Evolutionary conservation across 1,139 yeast genomes (phyloP).

Genomic region (Blastobotrys illinoisensis): DNA sequence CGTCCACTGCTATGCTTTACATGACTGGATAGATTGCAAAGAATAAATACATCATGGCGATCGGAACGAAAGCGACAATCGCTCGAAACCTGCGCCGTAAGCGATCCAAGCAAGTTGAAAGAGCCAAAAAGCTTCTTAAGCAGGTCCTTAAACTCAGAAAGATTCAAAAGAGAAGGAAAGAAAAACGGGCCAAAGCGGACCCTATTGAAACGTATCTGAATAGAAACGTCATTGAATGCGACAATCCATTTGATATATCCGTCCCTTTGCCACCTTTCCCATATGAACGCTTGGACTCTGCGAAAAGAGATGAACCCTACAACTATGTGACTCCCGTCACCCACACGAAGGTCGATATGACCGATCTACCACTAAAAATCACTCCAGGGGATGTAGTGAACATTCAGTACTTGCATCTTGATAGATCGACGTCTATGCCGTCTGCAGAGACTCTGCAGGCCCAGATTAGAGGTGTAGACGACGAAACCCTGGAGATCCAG

Average conservation of each 20-base stretch:
- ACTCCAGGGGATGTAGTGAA: neutral
- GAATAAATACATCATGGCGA: neutral
- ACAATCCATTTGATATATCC: slow-evolving; percentile 7
- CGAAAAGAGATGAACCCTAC: neutral
- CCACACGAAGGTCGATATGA: neutral
- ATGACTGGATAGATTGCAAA: no score
- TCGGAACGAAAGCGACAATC: neutral
- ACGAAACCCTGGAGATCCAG: neutral
- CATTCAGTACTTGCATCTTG: neutral
- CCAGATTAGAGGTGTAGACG: neutral
- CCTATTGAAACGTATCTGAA: slow-evolving; percentile 10
- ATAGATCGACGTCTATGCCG: neutral
- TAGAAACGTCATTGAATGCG: slow-evolving; percentile 12
- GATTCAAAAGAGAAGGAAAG: neutral
- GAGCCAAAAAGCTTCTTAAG: neutral
- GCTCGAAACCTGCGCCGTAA: neutral
- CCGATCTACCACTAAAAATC: neutral
- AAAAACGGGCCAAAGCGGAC: neutral
- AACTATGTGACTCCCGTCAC: neutral
- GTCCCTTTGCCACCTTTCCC: neutral
- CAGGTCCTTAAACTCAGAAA: neutral
- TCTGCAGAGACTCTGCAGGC: neutral
- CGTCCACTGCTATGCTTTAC: no score
- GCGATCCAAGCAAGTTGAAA: neutral
- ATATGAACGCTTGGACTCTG: neutral